Conservation (phyloP, 345 rosid genomes). For the Citrus australasica region DNA sequence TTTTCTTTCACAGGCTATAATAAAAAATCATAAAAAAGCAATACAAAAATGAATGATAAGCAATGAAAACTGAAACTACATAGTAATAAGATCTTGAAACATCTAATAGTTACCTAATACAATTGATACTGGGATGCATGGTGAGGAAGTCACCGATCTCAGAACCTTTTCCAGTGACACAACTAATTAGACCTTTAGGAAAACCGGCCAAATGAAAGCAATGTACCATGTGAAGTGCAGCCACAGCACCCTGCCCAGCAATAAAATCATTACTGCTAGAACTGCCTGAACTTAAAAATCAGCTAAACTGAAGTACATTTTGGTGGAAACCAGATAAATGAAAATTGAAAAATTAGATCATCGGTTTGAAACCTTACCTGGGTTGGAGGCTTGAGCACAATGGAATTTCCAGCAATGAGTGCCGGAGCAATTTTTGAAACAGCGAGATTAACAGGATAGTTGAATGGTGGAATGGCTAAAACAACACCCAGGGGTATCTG, state of each 20-base stretch:
- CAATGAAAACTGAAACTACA: neutral
- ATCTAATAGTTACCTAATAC: conserved; percentile 57
- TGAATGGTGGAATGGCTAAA: conserved; percentile 94
- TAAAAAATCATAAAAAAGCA: neutral
- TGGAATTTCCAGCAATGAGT: conserved; percentile 88
- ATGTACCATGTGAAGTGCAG: conserved; percentile 92
- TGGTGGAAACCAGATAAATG: neutral
- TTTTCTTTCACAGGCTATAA: neutral
- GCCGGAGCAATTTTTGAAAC: conserved; percentile 95
- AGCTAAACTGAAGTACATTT: neutral
- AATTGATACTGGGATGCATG: conserved; percentile 94
- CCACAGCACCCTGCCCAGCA: conserved; percentile 75
- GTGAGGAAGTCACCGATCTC: conserved; percentile 98
- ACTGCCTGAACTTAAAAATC: neutral
- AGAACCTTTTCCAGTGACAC: conserved; percentile 93
- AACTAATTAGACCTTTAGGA: conserved; percentile 86
- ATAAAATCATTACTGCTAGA: neutral
- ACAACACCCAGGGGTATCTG: conserved; percentile 87
- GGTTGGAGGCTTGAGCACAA: conserved; percentile 98
- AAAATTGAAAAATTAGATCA: neutral
- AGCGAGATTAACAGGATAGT: conserved; percentile 95
- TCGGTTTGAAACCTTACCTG: conserved; percentile 40
- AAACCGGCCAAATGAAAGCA: conserved; percentile 98
- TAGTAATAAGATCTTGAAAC: neutral
- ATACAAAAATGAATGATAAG: neutral